Percentiles rank a stretch among this genome's conserved stretches.
phyloP scores from a whole-genome alignment of 1,284 basidiomycete genomes.

The Tylopilus sp. region DNA sequence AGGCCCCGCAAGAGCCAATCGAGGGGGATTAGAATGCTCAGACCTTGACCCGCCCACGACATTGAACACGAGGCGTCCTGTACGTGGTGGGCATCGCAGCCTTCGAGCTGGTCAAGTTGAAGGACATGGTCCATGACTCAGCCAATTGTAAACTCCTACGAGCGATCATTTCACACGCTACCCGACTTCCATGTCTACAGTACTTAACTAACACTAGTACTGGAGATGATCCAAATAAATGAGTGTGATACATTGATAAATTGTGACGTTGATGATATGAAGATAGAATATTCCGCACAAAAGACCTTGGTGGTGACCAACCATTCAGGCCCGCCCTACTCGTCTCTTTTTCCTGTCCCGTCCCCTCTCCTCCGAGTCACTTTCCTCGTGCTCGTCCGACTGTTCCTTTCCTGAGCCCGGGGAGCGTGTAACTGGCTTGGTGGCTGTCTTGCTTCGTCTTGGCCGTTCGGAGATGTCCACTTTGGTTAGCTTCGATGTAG shows the following conservation, averaged over 20 bases:
- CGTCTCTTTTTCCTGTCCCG: constrained; percentile 44
- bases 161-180: background rate
- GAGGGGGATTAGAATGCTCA: constrained; percentile 43
- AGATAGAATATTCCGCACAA: too few relatives aligned
- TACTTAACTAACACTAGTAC: too few relatives aligned
- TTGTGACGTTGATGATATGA: too few relatives aligned
- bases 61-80: constrained; percentile 18
- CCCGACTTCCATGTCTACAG: background rate
- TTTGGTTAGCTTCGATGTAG: constrained; percentile 19
- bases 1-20: constrained; percentile 47
- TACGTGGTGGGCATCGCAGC: constrained; percentile 42
- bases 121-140: too few relatives aligned
- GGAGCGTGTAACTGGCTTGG: constrained; percentile 4
- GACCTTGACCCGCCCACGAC: constrained; percentile 47
- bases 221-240: background rate
- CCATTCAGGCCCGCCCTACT: constrained; percentile 23
- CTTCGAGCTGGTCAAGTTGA: constrained; percentile 44
- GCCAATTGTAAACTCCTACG: too few relatives aligned
- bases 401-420: constrained; percentile 22
- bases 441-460: constrained; percentile 12
- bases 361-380: constrained; percentile 33
- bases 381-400: constrained; percentile 15
- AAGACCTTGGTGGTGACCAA: too few relatives aligned
- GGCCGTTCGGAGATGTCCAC: constrained; percentile 10
- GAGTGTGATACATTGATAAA: too few relatives aligned